Percentiles rank a stretch among this genome's conserved stretches.
phyloP scores from a whole-genome alignment of 1,284 basidiomycete genomes.

The Rhodofomes roseus region DNA sequence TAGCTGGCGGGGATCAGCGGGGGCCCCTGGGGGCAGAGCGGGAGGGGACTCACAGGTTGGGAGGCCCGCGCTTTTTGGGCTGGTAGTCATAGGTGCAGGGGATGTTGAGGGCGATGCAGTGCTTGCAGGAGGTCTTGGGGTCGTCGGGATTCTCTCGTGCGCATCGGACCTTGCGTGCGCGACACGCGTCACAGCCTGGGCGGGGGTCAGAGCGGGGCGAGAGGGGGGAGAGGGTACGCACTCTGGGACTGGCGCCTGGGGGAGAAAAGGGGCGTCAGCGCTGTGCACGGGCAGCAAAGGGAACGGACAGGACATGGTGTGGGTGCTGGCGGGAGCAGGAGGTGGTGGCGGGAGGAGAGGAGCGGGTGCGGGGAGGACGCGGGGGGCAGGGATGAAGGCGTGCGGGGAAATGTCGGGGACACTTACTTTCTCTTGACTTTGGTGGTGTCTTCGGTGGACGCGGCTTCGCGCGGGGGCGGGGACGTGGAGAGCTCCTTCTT shows the following conservation, averaged over 20 bases:
- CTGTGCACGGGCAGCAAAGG: slow-evolving; percentile 10
- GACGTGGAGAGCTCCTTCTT: slow-evolving; percentile 62
- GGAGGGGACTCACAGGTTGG: slow-evolving; percentile 62
- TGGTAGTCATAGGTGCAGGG: slow-evolving; percentile 88
- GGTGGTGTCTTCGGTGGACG: slow-evolving; percentile 53
- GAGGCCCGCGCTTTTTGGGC: slow-evolving; percentile 87
- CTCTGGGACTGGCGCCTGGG: slow-evolving; percentile 77
- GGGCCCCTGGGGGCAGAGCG: slow-evolving; percentile 1
- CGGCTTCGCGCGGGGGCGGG: slow-evolving; percentile 62
- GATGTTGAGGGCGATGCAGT: slow-evolving; percentile 78
- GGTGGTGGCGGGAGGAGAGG: slow-evolving; percentile 23
- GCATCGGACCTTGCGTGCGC: slow-evolving; percentile 79
- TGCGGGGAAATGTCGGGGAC: slow-evolving; percentile 38
- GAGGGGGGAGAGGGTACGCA: slow-evolving; percentile 33
- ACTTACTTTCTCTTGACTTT: slow-evolving; percentile 73
- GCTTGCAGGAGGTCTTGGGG: slow-evolving; percentile 73
- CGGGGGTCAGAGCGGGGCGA: slow-evolving; percentile 12
- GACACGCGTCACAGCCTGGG: slow-evolving; percentile 74
- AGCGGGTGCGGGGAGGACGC: slow-evolving; percentile 15
- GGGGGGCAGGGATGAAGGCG: slow-evolving; percentile 20
- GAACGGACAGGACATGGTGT: slow-evolving; percentile 21
- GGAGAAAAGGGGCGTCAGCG: slow-evolving; percentile 26
- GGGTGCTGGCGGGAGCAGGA: slow-evolving; percentile 15
- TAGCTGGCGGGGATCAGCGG: slow-evolving; percentile 43
- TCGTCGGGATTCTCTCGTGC: slow-evolving; percentile 75